Evolutionary conservation across 2,329 filamentous ascomycete species (phyloP).

Genomic region (Dactylellina sp.): DNA sequence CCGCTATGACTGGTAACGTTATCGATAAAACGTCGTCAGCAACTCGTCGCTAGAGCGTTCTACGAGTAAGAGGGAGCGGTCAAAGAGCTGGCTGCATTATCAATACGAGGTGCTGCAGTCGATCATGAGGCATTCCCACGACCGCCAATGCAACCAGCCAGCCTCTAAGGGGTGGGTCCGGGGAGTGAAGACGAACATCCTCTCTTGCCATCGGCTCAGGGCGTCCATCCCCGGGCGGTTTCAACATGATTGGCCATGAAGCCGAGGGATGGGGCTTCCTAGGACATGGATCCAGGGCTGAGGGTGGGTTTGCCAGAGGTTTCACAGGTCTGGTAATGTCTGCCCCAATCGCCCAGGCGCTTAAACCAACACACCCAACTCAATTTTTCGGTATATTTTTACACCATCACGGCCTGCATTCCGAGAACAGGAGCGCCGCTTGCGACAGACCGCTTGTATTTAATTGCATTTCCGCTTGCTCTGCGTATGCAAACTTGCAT

Average conservation of each 20-base stretch:
- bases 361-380: conserved; percentile 52
- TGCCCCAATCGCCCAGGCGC: conserved; percentile 38
- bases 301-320: conserved; percentile 33
- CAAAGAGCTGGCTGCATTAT: conserved; percentile 14
- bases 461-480: conserved; percentile 28
- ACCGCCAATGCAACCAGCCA: too few relatives aligned
- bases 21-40: not conserved
- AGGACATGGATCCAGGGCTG: conserved; percentile 29
- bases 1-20: not conserved
- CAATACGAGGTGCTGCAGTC: conserved; percentile 30
- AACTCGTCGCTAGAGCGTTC: not conserved
- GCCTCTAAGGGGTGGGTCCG: too few relatives aligned
- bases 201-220: too few relatives aligned
- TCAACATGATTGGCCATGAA: conserved; percentile 28
- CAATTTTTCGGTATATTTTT: conserved; percentile 25
- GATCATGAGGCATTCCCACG: too few relatives aligned
- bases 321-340: conserved; percentile 42
- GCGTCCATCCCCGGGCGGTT: too few relatives aligned
- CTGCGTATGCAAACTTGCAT: conserved; percentile 14
- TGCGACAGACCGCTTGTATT: conserved; percentile 32
- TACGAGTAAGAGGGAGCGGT: not conserved
- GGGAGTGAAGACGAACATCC: too few relatives aligned
- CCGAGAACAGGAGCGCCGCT: conserved; percentile 30
- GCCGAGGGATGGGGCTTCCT: conserved; percentile 10
- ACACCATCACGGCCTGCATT: conserved; percentile 18